Evolutionary conservation across 2,329 filamentous ascomycete species (phyloP), one percentile per base, ranked within the genome.

Genomic region (Coniochaeta sp.): DNA sequence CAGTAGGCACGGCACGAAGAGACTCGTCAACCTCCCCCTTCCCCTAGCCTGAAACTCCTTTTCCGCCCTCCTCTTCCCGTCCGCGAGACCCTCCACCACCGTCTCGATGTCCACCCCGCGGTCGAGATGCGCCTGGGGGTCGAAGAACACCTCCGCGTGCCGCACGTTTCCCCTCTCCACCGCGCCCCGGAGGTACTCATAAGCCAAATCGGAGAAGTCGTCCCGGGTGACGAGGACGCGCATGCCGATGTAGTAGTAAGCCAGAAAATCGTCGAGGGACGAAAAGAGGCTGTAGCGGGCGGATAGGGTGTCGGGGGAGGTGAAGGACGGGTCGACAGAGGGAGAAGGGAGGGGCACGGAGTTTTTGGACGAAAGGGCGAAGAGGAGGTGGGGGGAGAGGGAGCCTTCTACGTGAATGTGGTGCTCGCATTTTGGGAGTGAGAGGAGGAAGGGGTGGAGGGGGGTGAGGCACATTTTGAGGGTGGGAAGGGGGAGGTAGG

Each of bases 371-470:
- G 88, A 85, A 5, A 92, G 80, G 27, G 73, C 62, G 71, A 91
- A 91, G 55, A 91, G 79, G 33, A 90, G 74, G 51, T 76, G 70
- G 1, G 87, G 86, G 35, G 83, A 82, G 32, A 92, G 76, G 12
- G 85, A 85, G 51, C 88, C 88, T 67, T 91, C 87, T 30, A 92
- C 76, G 64, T 92, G 88, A 50, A 91, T 79, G 68, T 91, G 88
- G 63, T 91, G 87, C 66, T 92, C 88, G 69, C 85, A 88, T 73
- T 91, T 91, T 56, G 87, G 87, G 27, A 91, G 77, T 27, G 76
- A 76, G 49, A 71, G 67, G 32, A 91, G 75, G 64, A 89, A 82
- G 38, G 72, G 65, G 67, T 83, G 81, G 49, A 82, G 67, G 13
- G 69, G 60, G 31, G 71, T 69, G 60, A 78, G 71, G 66, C 81